Conservation (phyloP, 73 alveolate genomes). For the Symbiodinium natans region DNA sequence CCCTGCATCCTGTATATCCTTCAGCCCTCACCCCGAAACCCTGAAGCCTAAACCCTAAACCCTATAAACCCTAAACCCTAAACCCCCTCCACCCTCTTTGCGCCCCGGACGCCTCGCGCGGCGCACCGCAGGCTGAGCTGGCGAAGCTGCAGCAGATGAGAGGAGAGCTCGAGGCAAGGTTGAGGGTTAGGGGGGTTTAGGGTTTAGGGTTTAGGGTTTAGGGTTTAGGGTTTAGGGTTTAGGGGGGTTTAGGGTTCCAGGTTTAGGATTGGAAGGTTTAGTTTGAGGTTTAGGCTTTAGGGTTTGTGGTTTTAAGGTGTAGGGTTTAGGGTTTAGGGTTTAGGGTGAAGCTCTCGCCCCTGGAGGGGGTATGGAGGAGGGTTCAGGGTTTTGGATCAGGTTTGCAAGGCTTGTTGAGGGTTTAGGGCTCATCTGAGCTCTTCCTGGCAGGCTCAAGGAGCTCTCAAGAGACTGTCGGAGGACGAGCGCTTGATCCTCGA, state of each 20-base stretch:
- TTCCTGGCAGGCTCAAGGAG: not conserved
- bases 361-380: not conserved
- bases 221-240: not conserved
- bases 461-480: not conserved
- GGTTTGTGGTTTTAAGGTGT: not conserved
- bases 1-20: too few species aligned
- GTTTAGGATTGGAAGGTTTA: not conserved
- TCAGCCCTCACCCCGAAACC: too few species aligned
- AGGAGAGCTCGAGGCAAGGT: slow-evolving; percentile 14
- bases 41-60: too few species aligned
- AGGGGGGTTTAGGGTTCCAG: not conserved
- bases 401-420: not conserved
- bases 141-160: slow-evolving; percentile 34
- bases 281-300: not conserved
- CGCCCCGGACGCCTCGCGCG: too few species aligned
- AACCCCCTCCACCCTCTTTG: too few species aligned
- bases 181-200: not conserved
- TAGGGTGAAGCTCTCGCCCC: not conserved
- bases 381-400: not conserved
- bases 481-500: not conserved
- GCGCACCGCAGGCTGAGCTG: slow-evolving; percentile 26
- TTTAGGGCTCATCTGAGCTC: too few species aligned
- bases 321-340: not conserved
- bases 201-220: not conserved
- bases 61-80: too few species aligned